Base-by-base conservation (phyloP, 257 asterid species). In the Penstemon barbatus region DNA sequence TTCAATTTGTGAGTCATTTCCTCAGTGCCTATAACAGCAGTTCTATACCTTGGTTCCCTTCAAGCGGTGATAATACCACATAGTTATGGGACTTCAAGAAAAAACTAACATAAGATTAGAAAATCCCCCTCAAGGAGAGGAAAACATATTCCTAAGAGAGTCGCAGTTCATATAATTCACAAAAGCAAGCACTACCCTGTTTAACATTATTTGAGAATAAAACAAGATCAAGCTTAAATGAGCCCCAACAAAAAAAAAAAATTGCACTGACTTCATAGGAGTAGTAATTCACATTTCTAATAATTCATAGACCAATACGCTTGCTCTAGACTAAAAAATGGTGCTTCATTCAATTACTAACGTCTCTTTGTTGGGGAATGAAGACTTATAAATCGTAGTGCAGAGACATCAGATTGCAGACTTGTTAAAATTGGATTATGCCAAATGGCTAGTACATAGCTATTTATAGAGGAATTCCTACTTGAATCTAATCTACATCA, bases 1-100 rank as follows among this genome's bases (percentile, higher is more conserved):
- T 54, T 54, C 57, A 63, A 40, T 52, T 43, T 63, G 19, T 46
- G 52, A 38, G 54, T 41, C 33, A 43, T 70, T 70, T 52, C 57
- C 18, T 49, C 6, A 49, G 10, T 15, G 18, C 15, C 6, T 36
- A 19, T 42, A 38, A 55, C 46, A 19, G 42, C 41, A 50, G 57
- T 57, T 43, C 5, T 8, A 7, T 63, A 45, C 5, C 41, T 7
- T 46, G 55, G 36, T 61, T 61, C 55, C 67, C 54, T 41, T 62
- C 54, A 62, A 62, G 5, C 42, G 5, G 18, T 4, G 18, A 62
- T 3, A 7, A 33, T 36, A 25, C 41, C 41, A 33, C 7, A 9
- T 3, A 8, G n/a, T 4, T 6, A 36, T 19, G 51, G 43, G 40
- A 41, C 1, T 5, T 58, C 46, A 40, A 58, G 25, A 58, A 25